phyloP scores from a whole-genome alignment of 768 basidiomycete genomes.

The Paxillus involutus region DNA sequence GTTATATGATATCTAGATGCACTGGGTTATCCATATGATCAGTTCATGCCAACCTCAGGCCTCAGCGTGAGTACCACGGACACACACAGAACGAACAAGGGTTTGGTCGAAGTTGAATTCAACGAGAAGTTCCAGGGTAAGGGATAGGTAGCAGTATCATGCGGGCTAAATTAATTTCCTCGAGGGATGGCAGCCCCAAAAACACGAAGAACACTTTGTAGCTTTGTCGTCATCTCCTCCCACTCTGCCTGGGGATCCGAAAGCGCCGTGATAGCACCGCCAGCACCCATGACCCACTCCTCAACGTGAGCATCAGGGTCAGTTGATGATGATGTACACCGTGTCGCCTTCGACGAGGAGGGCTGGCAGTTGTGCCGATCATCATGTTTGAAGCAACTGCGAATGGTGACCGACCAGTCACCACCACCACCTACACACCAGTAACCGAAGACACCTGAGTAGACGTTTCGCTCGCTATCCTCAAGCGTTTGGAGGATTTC shows the following conservation, averaged over 20 bases:
- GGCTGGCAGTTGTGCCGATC: conserved; percentile 23
- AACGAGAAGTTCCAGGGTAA: conserved; percentile 6
- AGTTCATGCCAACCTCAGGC: too few species aligned
- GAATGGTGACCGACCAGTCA: conserved; percentile 93
- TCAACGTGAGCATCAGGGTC: conserved; percentile 32
- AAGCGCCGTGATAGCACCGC: conserved; percentile 95
- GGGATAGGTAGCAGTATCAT: background rate
- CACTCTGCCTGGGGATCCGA: conserved; percentile 85
- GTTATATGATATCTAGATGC: background rate
- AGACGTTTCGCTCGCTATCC: conserved; percentile 67
- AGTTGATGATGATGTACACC: conserved; percentile 9
- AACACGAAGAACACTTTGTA: conserved; percentile 70
- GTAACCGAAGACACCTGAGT: conserved; percentile 94
- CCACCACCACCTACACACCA: conserved; percentile 86
- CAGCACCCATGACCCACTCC: conserved; percentile 82
- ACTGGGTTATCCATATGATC: background rate
- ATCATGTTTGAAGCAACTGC: conserved; percentile 83
- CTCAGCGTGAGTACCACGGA: too few species aligned
- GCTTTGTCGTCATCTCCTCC: conserved; percentile 93
- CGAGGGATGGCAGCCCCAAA: conserved; percentile 45
- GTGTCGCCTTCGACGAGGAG: conserved; percentile 5
- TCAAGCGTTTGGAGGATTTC: conserved; percentile 86
- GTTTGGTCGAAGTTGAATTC: conserved; percentile 40
- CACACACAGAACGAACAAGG: too few species aligned
- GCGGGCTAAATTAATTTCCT: conserved; percentile 10